These are phyloP conservation scores for Suhomyces pyralidae DNA, from an alignment of 805 yeast species.

Conservation along the genomic window DNA sequence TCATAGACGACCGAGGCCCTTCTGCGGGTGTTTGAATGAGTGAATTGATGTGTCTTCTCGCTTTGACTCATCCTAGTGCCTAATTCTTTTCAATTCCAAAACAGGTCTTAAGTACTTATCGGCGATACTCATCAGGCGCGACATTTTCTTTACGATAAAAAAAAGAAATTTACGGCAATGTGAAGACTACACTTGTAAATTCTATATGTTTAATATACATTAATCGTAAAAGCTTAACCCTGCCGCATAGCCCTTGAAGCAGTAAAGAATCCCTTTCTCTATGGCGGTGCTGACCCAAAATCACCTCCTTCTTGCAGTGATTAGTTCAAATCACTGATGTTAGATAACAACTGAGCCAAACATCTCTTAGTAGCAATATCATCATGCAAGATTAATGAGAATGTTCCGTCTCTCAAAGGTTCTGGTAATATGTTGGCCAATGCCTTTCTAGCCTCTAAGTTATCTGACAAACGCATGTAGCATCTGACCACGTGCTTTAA, in stretches of 20 bases:
- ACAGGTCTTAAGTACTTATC: neutral
- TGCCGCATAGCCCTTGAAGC: neutral
- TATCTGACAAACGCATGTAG: slow-evolving; percentile 85
- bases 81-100: neutral
- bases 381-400: slow-evolving; percentile 72
- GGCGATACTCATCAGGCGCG: neutral
- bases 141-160: neutral
- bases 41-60: slow-evolving; percentile 26
- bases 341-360: slow-evolving; percentile 74
- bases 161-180: neutral
- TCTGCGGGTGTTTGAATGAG: slow-evolving; percentile 45
- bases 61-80: neutral
- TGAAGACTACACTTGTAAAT: neutral
- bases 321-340: slow-evolving; percentile 37
- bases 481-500: slow-evolving; percentile 93
- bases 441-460: slow-evolving; percentile 85
- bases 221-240: neutral
- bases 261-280: neutral
- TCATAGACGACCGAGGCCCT: slow-evolving; percentile 53
- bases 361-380: slow-evolving; percentile 87
- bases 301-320: slow-evolving; percentile 10
- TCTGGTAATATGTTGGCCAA: slow-evolving; percentile 81
- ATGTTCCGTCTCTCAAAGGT: slow-evolving; percentile 83
- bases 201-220: neutral
- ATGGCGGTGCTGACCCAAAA: neutral